Evolutionary conservation across 2,329 filamentous ascomycete species (phyloP).

Genomic region (Triangularia verruculosa): DNA sequence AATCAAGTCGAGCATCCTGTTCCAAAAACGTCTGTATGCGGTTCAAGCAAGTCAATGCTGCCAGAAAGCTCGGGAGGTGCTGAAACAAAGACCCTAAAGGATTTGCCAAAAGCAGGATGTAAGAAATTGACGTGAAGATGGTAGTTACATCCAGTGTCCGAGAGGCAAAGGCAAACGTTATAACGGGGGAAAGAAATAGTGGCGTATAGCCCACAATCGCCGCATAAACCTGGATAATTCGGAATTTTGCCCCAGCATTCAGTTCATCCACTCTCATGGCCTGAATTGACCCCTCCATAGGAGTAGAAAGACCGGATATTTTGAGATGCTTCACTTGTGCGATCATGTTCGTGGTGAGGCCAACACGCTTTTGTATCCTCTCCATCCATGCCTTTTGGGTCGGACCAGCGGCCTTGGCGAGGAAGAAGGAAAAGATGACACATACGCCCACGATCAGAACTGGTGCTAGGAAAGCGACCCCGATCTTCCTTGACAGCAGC

Average conservation of each 20-base stretch:
- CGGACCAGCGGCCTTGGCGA: constrained; percentile 19
- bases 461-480: constrained; percentile 33
- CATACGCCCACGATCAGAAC: constrained; percentile 32
- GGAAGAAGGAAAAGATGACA: constrained; percentile 19
- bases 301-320: constrained; percentile 37
- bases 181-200: constrained; percentile 35
- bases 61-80: constrained; percentile 19
- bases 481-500: constrained; percentile 34
- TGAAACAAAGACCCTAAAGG: constrained; percentile 25
- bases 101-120: constrained; percentile 23
- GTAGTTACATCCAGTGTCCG: constrained; percentile 20
- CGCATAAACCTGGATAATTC: constrained; percentile 29
- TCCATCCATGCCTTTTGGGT: constrained; percentile 41
- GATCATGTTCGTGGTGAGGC: constrained; percentile 40
- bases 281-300: constrained; percentile 29
- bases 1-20: constrained; percentile 29
- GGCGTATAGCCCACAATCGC: constrained; percentile 37
- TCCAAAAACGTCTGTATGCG: constrained; percentile 33
- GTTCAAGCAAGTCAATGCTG: constrained; percentile 24
- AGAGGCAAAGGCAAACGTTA: constrained; percentile 29
- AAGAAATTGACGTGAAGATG: constrained; percentile 24
- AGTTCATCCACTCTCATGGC: constrained; percentile 32
- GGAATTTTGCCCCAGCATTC: constrained; percentile 29
- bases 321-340: constrained; percentile 46
- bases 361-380: constrained; percentile 42